Base-by-base conservation (phyloP, 176 grass and related monocot species). In the Dendrocalamus sinicus region DNA sequence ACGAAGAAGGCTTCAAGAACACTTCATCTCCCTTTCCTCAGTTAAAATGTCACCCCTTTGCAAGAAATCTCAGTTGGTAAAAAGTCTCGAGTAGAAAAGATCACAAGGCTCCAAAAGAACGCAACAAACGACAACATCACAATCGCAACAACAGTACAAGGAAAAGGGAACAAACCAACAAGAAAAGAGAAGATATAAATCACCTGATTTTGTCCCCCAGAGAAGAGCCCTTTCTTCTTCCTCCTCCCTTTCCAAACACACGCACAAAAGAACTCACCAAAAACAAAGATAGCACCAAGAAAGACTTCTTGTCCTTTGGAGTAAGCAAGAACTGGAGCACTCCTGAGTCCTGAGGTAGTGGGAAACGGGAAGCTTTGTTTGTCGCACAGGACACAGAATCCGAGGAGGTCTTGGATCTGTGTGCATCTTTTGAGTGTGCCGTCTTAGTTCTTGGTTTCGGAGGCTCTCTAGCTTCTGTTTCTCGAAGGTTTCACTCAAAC, bases 141-240 rank as follows among this genome's bases (percentile, higher is more conserved):
- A 84, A 59, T 81, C 46, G 67, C 30, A 61, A 46, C 61, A 80
- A 77, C 58, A 83, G 73, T 76, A 77, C 77, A 92, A 55, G 58
- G 60, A 35, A 39, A 68, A 59, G 69, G 43, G 76, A 35, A 37
- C 62, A 69, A 76, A 45, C 26, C 77, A 81, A 47, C 68, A 16
- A 73, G 43, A 81, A 19, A 70, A 63, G n/a, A 69, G 77, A 62
- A 43, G 43, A 71, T 15, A 45, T 20, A 53, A n/a, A 55, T 43
- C 64, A 90, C 88, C 83, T 86, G 83, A 86, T 86, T 41, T 77
- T 86, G 77, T 75, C 82, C 86, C 86, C 32, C 61, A 4, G 32
- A 45, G 81, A 73, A 64, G 59, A 67, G 68, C 16, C 61, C 51
- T 48, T 85, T 76, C 82, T 70, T 62, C 70, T 17, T 59, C 80